Evolutionary conservation across 208 protist genomes (phyloP), one percentile per base, ranked within the genome.

Genomic region (Acanthamoeba healyi): DNA sequence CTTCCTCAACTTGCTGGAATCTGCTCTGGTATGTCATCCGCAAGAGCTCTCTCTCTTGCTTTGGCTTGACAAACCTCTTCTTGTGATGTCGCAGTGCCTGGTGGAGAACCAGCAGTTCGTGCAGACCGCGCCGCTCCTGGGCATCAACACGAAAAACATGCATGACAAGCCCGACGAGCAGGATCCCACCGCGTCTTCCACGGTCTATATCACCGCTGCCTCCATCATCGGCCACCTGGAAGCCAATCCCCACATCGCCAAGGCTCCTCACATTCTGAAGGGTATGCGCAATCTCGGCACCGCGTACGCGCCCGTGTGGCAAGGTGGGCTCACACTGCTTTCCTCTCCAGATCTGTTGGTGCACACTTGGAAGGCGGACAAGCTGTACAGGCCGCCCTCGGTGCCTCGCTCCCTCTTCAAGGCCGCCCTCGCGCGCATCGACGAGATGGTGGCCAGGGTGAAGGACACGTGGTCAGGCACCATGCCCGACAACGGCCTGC

Each of bases 1-100:
- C 22, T 94, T 98, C 63, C 49, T 97, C 24, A 51, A 92, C 15
- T 15, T 97, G 17, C 81, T 97, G 19, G 97, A 98, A 32, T 42
- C 56, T 22, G 81, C 46, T 40, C 10, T 96, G 15, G 84, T 91
- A 72, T 19, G 40, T 29, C n/a, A 5, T 24, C 44, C n/a, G 4
- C 70, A 2, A 9, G 12, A 84, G 6, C 29, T 38, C n/a, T n/a
- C n/a, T n/a, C n/a, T n/a, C n/a, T n/a, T n/a, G 17, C 36, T 26
- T 49, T 34, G 1, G 63, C 1, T n/a, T 26, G 17, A 44, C 44
- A 40, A 93, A n/a, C 58, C 81, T 94, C 24, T 82, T 92, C 24
- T 54, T 46, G 9, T 95, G 94, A 10, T 51, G 29, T 44, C 26
- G 19, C 51, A 93, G 90, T 14, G 7, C 17, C 82, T 72, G 49